phyloP scores from a whole-genome alignment of 2,329 filamentous ascomycete genomes.

The Aspergillus pseudoviridinutans region DNA sequence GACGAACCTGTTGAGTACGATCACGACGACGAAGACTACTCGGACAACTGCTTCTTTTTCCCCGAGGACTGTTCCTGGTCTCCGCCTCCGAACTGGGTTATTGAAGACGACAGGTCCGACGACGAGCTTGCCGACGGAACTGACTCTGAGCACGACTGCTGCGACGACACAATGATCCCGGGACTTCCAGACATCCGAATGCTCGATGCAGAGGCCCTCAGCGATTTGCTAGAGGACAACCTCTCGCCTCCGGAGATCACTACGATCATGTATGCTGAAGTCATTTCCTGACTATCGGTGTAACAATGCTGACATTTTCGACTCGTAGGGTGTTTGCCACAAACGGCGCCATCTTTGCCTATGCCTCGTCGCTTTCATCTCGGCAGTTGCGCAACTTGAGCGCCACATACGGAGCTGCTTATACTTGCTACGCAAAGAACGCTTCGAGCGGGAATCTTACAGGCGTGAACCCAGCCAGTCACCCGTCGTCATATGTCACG shows the following conservation, averaged over 20 bases:
- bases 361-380: constrained; percentile 37
- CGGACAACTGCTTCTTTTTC: constrained; percentile 43
- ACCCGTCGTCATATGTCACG: constrained; percentile 42
- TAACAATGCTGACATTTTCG: neutral
- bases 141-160: constrained; percentile 12
- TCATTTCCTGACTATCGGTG: neutral
- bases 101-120: constrained; percentile 22
- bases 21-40: constrained; percentile 39
- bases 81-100: constrained; percentile 28
- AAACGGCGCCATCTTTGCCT: constrained; percentile 43
- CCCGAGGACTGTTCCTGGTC: constrained; percentile 42
- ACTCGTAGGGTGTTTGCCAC: constrained; percentile 38
- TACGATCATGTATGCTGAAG: constrained; percentile 35
- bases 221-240: constrained; percentile 41
- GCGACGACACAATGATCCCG: constrained; percentile 36
- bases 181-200: constrained; percentile 42
- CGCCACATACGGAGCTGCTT: constrained; percentile 42
- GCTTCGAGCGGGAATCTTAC: constrained; percentile 40
- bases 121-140: constrained; percentile 9
- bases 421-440: constrained; percentile 40
- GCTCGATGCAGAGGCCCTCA: constrained; percentile 40
- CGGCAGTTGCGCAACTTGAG: constrained; percentile 40
- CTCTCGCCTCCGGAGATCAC: constrained; percentile 42
- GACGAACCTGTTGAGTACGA: constrained; percentile 43
- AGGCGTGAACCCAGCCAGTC: constrained; percentile 40